These are phyloP conservation scores for Pseudogymnoascus sp. DNA, from an alignment of 2,329 filamentous ascomycete genomes.

Conservation along the genomic window DNA sequence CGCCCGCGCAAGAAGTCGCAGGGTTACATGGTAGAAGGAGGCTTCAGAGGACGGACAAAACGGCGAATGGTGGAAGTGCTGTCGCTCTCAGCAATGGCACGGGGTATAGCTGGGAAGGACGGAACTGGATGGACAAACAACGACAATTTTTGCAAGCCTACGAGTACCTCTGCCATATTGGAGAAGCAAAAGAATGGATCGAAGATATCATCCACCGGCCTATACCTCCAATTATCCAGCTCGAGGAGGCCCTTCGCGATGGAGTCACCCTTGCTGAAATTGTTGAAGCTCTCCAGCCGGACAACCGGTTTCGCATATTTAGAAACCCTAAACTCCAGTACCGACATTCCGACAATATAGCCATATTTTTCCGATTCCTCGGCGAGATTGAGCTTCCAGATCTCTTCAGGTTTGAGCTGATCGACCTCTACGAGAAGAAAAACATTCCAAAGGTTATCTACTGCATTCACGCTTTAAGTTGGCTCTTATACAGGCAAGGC, in stretches of 20 bases:
- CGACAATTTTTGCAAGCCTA: constrained; percentile 94
- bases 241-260: constrained; percentile 87
- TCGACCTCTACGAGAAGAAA: constrained; percentile 98
- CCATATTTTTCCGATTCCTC: constrained; percentile 88
- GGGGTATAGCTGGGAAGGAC: constrained; percentile 66
- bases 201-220: constrained; percentile 79
- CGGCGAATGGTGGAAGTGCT: constrained; percentile 29
- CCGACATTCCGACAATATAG: constrained; percentile 96
- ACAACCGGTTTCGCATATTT: constrained; percentile 74
- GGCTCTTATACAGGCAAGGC: constrained; percentile 91
- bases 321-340: constrained; percentile 78
- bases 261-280: constrained; percentile 92
- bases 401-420: constrained; percentile 91
- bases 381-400: constrained; percentile 89
- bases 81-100: constrained; percentile 39
- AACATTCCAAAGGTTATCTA: constrained; percentile 99
- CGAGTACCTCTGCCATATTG: constrained; percentile 97
- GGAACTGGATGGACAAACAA: constrained; percentile 99
- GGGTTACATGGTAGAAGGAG: constrained; percentile 78
- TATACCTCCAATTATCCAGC: constrained; percentile 84
- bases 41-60: constrained; percentile 64
- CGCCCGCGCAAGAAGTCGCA: constrained; percentile 74
- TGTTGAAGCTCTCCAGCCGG: constrained; percentile 78
- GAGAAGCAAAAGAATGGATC: constrained; percentile 98
- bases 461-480: constrained; percentile 94